phyloP scores from a whole-genome alignment of 2,329 filamentous ascomycete species.

The Cladosporium sp. region DNA sequence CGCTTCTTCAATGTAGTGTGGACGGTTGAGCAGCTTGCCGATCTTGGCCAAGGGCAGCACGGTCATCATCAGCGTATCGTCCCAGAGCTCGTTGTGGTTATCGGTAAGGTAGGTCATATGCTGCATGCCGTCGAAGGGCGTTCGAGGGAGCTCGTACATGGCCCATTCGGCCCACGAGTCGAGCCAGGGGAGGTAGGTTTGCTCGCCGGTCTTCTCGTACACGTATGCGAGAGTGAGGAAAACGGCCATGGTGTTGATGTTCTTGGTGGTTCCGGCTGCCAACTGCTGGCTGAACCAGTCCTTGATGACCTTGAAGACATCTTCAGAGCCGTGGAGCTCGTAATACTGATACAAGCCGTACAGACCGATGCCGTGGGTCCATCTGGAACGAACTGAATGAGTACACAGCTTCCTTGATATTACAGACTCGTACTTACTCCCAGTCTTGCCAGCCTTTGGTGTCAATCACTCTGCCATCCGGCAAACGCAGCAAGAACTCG shows the following conservation, averaged over 20 bases:
- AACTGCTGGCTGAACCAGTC: conserved; percentile 69
- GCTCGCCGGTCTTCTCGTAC: conserved; percentile 69
- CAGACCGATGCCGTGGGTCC: conserved; percentile 70
- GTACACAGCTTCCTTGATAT: neutral
- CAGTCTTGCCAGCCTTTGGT: conserved; percentile 57
- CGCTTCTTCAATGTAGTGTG: conserved; percentile 71
- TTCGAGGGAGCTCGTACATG: conserved; percentile 69
- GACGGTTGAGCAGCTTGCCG: conserved; percentile 62
- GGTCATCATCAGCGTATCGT: conserved; percentile 86
- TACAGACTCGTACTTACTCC: conserved; percentile 65
- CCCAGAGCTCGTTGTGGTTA: conserved; percentile 75
- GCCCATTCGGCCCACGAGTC: conserved; percentile 81
- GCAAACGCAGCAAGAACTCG: conserved; percentile 65
- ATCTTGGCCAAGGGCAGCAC: conserved; percentile 77
- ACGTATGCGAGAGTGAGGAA: conserved; percentile 71
- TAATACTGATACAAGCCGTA: conserved; percentile 83
- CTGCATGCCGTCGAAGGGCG: conserved; percentile 67
- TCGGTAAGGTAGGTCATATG: conserved; percentile 67
- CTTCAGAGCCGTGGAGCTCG: conserved; percentile 59
- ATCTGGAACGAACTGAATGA: neutral
- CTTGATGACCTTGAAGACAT: conserved; percentile 61
- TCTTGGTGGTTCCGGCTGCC: conserved; percentile 70
- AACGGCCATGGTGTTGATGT: conserved; percentile 79
- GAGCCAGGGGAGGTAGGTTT: conserved; percentile 68
- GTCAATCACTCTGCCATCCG: conserved; percentile 71